Conservation (phyloP, 1,139 yeast species). For the Diutina pseudorugosa region DNA sequence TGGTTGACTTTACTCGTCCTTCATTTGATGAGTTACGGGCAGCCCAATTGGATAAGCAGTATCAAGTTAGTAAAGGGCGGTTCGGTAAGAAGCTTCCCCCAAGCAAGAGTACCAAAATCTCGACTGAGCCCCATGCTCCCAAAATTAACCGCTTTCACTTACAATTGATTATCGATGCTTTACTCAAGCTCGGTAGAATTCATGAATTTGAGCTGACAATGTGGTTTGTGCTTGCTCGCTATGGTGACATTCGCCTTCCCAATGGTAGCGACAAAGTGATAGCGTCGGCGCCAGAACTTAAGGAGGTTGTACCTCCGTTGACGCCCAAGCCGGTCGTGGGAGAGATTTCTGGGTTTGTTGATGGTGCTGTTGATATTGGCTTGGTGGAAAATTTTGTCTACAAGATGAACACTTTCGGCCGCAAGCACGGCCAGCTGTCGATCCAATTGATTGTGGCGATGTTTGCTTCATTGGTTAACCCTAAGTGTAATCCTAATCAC, state of each 20-base stretch:
- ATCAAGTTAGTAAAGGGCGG: conserved; percentile 13
- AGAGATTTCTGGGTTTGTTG: neutral
- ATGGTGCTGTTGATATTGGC: neutral
- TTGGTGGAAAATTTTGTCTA: conserved; percentile 23
- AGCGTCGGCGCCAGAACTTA: neutral
- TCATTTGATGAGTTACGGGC: conserved; percentile 12
- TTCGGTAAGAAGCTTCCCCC: conserved; percentile 12
- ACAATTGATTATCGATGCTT: conserved; percentile 19
- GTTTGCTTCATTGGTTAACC: conserved; percentile 10
- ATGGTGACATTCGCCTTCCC: neutral
- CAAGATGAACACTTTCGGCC: conserved; percentile 16
- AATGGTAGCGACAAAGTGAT: neutral
- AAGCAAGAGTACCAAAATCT: conserved; percentile 4
- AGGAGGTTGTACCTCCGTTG: neutral
- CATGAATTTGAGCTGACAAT: conserved; percentile 18
- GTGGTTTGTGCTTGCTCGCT: conserved; percentile 13
- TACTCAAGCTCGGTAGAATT: conserved; percentile 20
- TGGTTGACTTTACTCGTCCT: conserved; percentile 23
- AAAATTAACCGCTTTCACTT: conserved; percentile 22
- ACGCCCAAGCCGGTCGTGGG: neutral
- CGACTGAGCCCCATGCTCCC: conserved; percentile 7
- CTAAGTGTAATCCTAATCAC: conserved; percentile 10
- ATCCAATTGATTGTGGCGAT: conserved; percentile 8
- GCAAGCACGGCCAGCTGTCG: conserved; percentile 12
- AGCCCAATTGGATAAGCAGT: conserved; percentile 10